These are phyloP conservation scores for Kwoniella sp. DNA, from an alignment of 768 basidiomycete species.

Conservation along the genomic window DNA sequence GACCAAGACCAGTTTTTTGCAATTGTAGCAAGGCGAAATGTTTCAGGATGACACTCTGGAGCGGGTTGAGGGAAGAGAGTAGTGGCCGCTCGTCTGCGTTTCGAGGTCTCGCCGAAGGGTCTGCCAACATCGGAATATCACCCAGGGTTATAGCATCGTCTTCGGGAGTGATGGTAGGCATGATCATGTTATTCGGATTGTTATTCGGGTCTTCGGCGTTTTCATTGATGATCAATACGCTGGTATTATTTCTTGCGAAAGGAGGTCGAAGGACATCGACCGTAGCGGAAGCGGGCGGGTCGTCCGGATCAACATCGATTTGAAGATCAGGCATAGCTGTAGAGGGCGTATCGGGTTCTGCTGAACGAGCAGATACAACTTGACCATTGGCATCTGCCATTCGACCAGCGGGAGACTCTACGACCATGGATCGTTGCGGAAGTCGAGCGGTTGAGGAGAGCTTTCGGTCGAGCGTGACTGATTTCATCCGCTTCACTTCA, in stretches of 20 bases:
- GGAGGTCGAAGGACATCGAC: conserved; percentile 65
- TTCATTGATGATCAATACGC: conserved; percentile 86
- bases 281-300: conserved; percentile 28
- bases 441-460: conserved; percentile 87
- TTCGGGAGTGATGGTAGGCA: conserved; percentile 44
- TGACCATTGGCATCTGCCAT: conserved; percentile 67
- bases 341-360: conserved; percentile 5
- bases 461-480: conserved; percentile 91
- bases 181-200: conserved; percentile 54
- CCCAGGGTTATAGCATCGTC: conserved; percentile 90
- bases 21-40: conserved; percentile 83
- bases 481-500: conserved; percentile 93
- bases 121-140: conserved; percentile 89
- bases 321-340: conserved; percentile 8
- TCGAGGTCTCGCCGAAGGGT: conserved; percentile 75
- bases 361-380: conserved; percentile 40
- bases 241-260: conserved; percentile 76
- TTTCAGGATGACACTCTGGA: conserved; percentile 88
- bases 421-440: conserved; percentile 90
- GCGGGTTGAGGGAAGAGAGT: conserved; percentile 76
- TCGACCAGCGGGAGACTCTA: conserved; percentile 89
- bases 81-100: conserved; percentile 67
- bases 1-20: conserved; percentile 72
- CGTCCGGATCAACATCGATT: conserved; percentile 18
- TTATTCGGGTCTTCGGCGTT: conserved; percentile 18